A percentile compares a stretch with the other conserved stretches of the same genome.
Evolutionary conservation across 2,329 filamentous ascomycete genomes (phyloP).

Genomic region (Knufia petricola): DNA sequence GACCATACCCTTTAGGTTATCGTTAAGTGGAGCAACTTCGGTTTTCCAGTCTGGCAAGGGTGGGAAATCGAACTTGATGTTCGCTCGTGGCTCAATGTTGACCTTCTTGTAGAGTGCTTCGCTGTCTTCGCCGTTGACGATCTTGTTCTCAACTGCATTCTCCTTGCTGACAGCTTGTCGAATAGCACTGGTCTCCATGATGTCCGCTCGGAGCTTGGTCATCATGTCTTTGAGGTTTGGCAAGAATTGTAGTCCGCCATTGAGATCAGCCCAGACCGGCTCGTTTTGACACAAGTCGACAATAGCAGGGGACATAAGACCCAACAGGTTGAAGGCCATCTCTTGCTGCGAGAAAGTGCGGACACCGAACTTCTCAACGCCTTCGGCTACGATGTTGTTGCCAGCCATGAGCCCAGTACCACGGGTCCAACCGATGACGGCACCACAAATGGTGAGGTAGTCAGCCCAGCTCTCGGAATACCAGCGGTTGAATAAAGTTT

Average conservation of each 20-base stretch:
- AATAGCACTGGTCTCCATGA: constrained; percentile 90
- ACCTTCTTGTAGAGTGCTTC: constrained; percentile 93
- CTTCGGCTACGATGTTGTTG: constrained; percentile 95
- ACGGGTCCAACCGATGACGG: constrained; percentile 97
- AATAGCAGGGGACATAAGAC: constrained; percentile 87
- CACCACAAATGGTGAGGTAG: constrained; percentile 96
- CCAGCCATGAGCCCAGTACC: constrained; percentile 95
- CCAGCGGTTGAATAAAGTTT: constrained; percentile 98
- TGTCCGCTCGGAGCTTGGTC: constrained; percentile 85
- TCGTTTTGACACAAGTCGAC: constrained; percentile 92
- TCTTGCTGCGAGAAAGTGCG: constrained; percentile 98
- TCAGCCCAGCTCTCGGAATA: constrained; percentile 94
- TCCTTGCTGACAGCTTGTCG: constrained; percentile 91
- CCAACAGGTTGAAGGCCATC: constrained; percentile 98
- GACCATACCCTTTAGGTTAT: constrained; percentile 90
- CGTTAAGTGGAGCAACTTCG: constrained; percentile 81
- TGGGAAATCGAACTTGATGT: constrained; percentile 97
- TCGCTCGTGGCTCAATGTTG: constrained; percentile 83
- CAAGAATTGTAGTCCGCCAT: constrained; percentile 95
- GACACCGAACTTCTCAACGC: constrained; percentile 90
- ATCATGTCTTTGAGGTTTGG: constrained; percentile 90
- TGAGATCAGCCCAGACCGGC: constrained; percentile 93
- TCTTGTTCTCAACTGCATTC: constrained; percentile 91
- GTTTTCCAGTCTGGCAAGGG: constrained; percentile 80
- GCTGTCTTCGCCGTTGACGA: constrained; percentile 87